Base-by-base conservation (phyloP, 768 basidiomycete species). In the Obba rivulosa region DNA sequence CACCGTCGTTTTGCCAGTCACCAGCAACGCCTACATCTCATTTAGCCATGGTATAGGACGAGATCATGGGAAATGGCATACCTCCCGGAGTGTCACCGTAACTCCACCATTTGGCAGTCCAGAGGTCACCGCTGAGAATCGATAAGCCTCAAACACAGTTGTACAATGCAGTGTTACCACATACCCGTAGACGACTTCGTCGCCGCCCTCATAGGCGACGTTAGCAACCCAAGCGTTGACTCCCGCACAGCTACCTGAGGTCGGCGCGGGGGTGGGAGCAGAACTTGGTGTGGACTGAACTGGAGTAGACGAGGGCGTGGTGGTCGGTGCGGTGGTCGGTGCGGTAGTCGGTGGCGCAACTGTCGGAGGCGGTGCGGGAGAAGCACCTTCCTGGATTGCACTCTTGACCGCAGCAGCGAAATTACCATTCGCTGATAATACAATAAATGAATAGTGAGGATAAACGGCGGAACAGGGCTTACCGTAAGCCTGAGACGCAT, bases 81-180 rank as follows among this genome's bases (percentile, higher is more conserved):
- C 60, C 61, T 52, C 62, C 62, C 17, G 62, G 62, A 5, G 45
- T 40, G 39, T 60, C 59, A 18, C 50, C 62, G 54, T 59, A 60
- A 50, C 57, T 58, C 59, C 59, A 63, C 59, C 58, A 60, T 40
- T 59, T 63, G 34, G 62, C 62, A 9, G 59, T 61, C 58, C 56
- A 61, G 16, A 63, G 58, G 46, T 61, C 53, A n/a, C 59, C 59
- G 36, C 53, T 53, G 45, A 8, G 45, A 21, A 25, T 5, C 28
- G n/a, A 17, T 46, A 10, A 20, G 41, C 10, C 34, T 46, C 34
- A 37, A 34, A 8, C 34, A 37, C 4, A 34, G 20, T 13, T 17
- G 14, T 24, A n/a, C 17, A 46, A 37, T 13, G 16, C 21, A 16
- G 8, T 10, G 16, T 13, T 31, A 31, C 4, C 13, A 34, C 48